Evolutionary conservation across 495 filamentous ascomycete genomes (phyloP).

Genomic region (Astrocystis sublimbata): DNA sequence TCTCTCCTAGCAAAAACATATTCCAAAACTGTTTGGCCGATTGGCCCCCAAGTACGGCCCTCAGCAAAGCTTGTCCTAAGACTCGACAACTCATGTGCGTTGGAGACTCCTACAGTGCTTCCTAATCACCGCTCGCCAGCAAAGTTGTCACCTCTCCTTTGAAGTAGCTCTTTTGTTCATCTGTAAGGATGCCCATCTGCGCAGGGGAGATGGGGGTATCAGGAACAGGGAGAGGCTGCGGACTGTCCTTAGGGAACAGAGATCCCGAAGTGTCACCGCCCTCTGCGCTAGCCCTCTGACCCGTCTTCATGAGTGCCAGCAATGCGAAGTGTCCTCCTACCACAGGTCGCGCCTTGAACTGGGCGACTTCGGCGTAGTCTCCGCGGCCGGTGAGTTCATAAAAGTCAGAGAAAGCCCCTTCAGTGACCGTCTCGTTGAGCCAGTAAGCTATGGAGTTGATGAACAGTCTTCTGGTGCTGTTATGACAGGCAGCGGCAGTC

Average conservation of each 20-base stretch:
- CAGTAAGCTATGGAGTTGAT: conserved; percentile 67
- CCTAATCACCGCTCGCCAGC: neutral
- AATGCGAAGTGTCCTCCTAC: conserved; percentile 59
- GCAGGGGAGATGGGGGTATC: neutral
- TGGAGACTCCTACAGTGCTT: neutral
- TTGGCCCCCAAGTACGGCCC: no score
- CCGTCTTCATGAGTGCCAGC: conserved; percentile 51
- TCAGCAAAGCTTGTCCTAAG: no score
- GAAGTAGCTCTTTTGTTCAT: neutral
- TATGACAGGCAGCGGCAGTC: conserved; percentile 62
- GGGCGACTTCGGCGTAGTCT: conserved; percentile 30
- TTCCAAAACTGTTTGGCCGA: no score
- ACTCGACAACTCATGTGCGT: no score
- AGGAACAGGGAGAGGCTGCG: neutral
- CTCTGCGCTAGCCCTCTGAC: conserved; percentile 55
- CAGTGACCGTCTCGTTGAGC: conserved; percentile 64
- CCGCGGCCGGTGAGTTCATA: conserved; percentile 40
- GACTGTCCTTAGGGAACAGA: conserved; percentile 25
- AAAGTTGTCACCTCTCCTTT: neutral
- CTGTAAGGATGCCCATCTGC: neutral
- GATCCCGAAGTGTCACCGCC: conserved; percentile 43
- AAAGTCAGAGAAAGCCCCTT: conserved; percentile 43
- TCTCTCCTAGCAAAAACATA: no score
- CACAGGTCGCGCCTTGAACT: conserved; percentile 53
- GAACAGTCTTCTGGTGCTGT: conserved; percentile 57